phyloP scores from a whole-genome alignment of 2,329 filamentous ascomycete genomes.

The Raffaelea arxii region DNA sequence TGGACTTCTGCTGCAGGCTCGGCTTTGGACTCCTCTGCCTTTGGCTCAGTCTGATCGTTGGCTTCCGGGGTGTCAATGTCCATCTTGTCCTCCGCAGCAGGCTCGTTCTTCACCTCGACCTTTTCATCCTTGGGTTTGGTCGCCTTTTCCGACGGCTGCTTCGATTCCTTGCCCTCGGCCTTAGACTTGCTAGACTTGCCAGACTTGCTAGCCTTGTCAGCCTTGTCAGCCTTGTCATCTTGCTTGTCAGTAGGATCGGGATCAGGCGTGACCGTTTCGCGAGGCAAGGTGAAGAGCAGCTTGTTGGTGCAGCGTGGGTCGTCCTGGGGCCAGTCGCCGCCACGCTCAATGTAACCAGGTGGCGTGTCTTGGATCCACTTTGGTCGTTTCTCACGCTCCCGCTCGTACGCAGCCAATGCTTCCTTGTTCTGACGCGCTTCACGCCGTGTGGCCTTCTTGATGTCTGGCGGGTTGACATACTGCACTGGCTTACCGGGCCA shows the following conservation, averaged over 20 bases:
- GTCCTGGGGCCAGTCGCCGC: slow-evolving; percentile 63
- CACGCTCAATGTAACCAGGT: slow-evolving; percentile 71
- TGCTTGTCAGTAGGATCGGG: neutral
- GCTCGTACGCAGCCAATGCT: slow-evolving; percentile 66
- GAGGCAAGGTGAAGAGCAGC: slow-evolving; percentile 68
- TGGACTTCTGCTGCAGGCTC: neutral
- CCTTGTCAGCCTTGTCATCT: neutral
- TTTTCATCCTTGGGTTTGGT: slow-evolving; percentile 14
- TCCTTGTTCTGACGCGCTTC: slow-evolving; percentile 73
- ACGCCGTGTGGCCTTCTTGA: slow-evolving; percentile 74
- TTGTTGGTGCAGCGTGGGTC: slow-evolving; percentile 68
- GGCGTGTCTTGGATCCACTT: slow-evolving; percentile 94
- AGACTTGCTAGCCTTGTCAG: neutral
- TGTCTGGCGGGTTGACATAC: slow-evolving; percentile 82
- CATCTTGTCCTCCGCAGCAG: too few relatives aligned
- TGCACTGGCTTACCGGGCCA: slow-evolving; percentile 87
- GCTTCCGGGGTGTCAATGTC: neutral
- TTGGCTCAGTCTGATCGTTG: neutral
- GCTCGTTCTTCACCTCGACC: too few relatives aligned
- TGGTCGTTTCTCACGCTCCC: slow-evolving; percentile 77
- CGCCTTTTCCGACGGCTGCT: too few relatives aligned
- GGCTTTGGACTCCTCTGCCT: neutral
- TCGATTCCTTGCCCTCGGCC: neutral
- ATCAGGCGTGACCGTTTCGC: neutral
- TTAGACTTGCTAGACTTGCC: neutral